Evolutionary conservation across 176 grass and related monocot genomes (phyloP), one percentile per base, ranked within the genome.

Genomic region (Raddia guianensis): DNA sequence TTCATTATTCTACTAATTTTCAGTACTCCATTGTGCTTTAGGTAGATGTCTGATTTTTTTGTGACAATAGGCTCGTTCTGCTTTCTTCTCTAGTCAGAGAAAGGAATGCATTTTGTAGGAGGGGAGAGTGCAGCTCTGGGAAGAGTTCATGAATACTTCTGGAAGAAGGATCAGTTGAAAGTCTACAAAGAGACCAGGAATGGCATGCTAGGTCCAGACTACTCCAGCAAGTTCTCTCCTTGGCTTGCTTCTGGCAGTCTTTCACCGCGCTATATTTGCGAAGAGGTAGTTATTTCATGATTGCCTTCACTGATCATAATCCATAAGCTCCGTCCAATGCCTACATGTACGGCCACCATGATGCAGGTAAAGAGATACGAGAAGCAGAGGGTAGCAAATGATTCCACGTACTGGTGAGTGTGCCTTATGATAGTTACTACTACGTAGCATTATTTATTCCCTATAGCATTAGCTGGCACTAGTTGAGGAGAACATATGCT

Each of bases 321-420:
- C 44, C 16, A 0, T 82, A 43, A 78, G 11, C 44, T 37, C 65
- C 66, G 7, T 5, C 34, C 72, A 8, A 20, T 52, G 8, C n/a
- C n/a, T n/a, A 13, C 62, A 70, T 48, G 15, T 67, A 12, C 0
- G 35, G 6, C 9, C 68, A 56, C 9, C 68, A 56, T 86, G 67
- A 51, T 10, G 33, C 86, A 98, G 95, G 90, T 98, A 43, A 77
- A 62, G 55, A 98, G 95, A 83, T 98, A 98, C 3, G 95, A 98
- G 86, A 93, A 89, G 63, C 70, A 95, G 53, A 89, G 90, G 86
- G 20, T 95, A 32, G 88, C 92, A 83, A 98, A 95, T 89, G 87
- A 95, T 84, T 98, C 95, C 13, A 98, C 95, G 60, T 98, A 98
- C 79, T 98, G 95, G 95, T 98, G 33, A 93, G 74, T 60, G 68